phyloP scores from a whole-genome alignment of 345 rosid species.

The Nephelium lappaceum region DNA sequence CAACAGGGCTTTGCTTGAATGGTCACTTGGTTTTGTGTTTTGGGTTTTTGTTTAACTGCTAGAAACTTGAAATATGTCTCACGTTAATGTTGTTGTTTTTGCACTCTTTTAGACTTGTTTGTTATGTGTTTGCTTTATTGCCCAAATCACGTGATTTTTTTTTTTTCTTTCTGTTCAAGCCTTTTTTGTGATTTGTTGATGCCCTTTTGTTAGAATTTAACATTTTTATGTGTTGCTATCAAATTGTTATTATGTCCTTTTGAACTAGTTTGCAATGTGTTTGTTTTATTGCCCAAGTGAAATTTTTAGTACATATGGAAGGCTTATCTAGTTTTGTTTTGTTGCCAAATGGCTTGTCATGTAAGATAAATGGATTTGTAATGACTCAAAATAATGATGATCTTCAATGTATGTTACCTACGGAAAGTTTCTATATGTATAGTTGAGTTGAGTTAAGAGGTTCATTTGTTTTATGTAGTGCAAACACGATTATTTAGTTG shows the following conservation, averaged over 20 bases:
- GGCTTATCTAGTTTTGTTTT: too few relatives aligned
- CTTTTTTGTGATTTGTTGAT: neutral
- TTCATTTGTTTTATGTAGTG: neutral
- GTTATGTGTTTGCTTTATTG: constrained; percentile 5
- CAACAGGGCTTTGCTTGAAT: neutral
- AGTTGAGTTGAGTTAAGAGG: neutral
- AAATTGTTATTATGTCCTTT: neutral
- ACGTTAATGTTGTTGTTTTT: neutral
- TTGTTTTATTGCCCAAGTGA: constrained; percentile 10
- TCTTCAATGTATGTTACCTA: too few relatives aligned
- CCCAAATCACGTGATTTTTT: neutral
- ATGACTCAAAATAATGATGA: too few relatives aligned
- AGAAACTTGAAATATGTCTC: neutral
- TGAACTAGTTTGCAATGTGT: neutral
- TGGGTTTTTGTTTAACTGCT: neutral
- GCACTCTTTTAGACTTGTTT: neutral
- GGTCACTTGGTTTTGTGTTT: neutral
- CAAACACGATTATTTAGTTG: neutral
- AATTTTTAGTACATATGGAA: neutral
- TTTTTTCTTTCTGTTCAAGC: too few relatives aligned
- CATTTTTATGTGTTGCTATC: neutral
- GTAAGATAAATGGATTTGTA: too few relatives aligned
- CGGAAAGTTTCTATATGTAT: neutral
- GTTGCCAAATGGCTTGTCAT: too few relatives aligned
- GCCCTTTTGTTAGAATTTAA: neutral